These are phyloP conservation scores for Solanum microdontum DNA, from an alignment of 257 asterid species.

Conservation along the genomic window DNA sequence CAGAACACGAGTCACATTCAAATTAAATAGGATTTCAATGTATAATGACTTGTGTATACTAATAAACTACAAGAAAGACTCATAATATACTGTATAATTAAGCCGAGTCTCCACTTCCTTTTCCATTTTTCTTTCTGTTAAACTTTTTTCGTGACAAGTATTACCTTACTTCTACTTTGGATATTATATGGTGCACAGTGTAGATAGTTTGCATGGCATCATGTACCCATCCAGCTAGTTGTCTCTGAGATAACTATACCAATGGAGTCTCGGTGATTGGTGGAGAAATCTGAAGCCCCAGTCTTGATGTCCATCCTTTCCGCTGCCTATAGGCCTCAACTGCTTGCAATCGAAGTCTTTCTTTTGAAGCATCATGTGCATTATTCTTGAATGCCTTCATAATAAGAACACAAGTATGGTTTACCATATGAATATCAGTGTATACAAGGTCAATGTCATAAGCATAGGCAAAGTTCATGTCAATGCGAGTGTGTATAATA, in stretches of 20 bases:
- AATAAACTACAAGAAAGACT: background rate
- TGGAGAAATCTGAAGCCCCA: conserved; percentile 50
- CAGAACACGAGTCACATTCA: background rate
- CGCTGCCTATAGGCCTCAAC: conserved; percentile 69
- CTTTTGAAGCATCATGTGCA: conserved; percentile 55
- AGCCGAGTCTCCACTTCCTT: background rate
- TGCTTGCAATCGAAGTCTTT: conserved; percentile 82
- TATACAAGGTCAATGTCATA: background rate
- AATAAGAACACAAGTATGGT: background rate
- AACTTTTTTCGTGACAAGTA: background rate
- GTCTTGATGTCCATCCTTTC: conserved; percentile 87
- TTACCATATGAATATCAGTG: background rate
- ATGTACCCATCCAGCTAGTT: background rate
- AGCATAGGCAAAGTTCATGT: background rate
- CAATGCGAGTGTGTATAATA: background rate
- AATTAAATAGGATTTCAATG: background rate
- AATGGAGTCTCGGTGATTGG: conserved; percentile 21
- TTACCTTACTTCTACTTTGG: background rate
- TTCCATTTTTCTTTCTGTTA: background rate
- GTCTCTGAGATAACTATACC: conserved; percentile 5
- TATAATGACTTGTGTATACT: background rate
- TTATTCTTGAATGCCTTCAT: conserved; percentile 41
- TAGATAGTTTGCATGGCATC: background rate
- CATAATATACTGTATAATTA: background rate
- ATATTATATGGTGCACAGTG: background rate